phyloP scores from a whole-genome alignment of 176 grass and related monocot species.

The Lolium perenne region DNA sequence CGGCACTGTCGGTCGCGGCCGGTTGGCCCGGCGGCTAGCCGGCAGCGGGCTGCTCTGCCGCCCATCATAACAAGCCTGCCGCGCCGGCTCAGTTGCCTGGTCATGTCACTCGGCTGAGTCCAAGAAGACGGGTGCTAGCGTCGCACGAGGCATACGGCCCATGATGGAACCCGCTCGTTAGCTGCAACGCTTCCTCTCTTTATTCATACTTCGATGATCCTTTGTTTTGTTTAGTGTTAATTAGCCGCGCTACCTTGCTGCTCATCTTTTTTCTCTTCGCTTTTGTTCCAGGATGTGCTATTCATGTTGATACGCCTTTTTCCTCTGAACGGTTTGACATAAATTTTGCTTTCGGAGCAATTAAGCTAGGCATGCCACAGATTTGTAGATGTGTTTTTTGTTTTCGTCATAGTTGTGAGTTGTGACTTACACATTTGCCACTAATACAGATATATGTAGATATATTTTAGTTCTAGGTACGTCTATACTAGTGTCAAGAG shows the following conservation, averaged over 20 bases:
- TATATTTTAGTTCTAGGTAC: no score
- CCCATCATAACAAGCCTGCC: background rate
- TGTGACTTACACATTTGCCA: no score
- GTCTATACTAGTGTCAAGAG: no score
- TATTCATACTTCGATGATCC: background rate
- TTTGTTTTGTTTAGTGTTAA: no score
- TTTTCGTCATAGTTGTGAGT: no score
- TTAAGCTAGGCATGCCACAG: no score
- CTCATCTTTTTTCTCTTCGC: background rate
- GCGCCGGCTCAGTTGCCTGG: background rate
- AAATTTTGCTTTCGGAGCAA: no score
- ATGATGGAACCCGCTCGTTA: background rate
- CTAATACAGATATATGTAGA: no score
- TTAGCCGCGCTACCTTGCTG: no score
- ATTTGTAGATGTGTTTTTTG: no score
- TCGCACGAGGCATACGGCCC: conserved; percentile 15
- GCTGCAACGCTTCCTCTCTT: background rate
- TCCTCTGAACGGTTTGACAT: background rate
- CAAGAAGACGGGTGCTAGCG: background rate
- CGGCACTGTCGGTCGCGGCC: conserved; percentile 6
- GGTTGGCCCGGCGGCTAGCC: background rate
- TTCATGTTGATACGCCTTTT: background rate
- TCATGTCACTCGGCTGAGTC: background rate
- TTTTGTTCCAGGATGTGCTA: background rate
- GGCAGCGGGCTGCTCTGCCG: conserved; percentile 9